A percentile compares a stretch with the other conserved stretches of the same genome.
These are phyloP conservation scores for Leccinum incarnatum DNA, from an alignment of 768 basidiomycete genomes.

Conservation along the genomic window DNA sequence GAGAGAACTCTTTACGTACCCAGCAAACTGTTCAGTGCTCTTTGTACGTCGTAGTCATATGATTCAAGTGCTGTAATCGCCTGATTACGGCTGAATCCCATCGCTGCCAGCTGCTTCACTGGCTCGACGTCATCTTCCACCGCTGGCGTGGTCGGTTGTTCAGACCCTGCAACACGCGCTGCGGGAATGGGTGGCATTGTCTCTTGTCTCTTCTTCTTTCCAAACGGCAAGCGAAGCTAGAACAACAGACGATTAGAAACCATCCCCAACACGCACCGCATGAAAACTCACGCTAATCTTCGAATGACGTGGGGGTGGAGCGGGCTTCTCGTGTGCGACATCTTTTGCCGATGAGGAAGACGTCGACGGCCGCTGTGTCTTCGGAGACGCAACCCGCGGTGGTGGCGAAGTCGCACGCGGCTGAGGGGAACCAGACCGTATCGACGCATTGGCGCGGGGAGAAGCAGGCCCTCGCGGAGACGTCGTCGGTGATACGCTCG, in stretches of 20 bases:
- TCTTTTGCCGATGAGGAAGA: constrained; percentile 57
- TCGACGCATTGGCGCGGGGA: constrained; percentile 27
- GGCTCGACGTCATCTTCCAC: constrained; percentile 71
- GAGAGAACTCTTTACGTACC: constrained; percentile 24
- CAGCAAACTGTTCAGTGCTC: constrained; percentile 74
- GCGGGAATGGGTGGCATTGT: constrained; percentile 43
- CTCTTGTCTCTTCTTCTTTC: constrained; percentile 69
- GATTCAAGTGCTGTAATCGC: constrained; percentile 84
- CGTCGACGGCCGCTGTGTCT: constrained; percentile 53
- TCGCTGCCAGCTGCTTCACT: constrained; percentile 76
- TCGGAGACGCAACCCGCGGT: constrained; percentile 53
- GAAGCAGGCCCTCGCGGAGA: constrained; percentile 38
- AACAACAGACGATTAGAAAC: constrained; percentile 10
- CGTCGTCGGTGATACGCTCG: constrained; percentile 38
- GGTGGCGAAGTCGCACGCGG: constrained; percentile 46
- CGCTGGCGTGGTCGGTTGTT: constrained; percentile 50
- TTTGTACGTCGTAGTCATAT: constrained; percentile 77
- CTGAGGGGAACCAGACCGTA: constrained; percentile 41
- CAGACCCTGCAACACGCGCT: constrained; percentile 40
- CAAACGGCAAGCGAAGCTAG: constrained; percentile 75
- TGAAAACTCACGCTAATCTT: constrained; percentile 68
- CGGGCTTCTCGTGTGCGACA: constrained; percentile 50
- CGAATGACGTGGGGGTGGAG: constrained; percentile 55
- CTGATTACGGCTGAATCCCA: constrained; percentile 88
- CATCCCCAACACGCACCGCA: not conserved